A percentile compares a stretch with the other conserved stretches of the same genome.
Evolutionary conservation across 768 basidiomycete genomes (phyloP).

Genomic region (Suillus paluster): DNA sequence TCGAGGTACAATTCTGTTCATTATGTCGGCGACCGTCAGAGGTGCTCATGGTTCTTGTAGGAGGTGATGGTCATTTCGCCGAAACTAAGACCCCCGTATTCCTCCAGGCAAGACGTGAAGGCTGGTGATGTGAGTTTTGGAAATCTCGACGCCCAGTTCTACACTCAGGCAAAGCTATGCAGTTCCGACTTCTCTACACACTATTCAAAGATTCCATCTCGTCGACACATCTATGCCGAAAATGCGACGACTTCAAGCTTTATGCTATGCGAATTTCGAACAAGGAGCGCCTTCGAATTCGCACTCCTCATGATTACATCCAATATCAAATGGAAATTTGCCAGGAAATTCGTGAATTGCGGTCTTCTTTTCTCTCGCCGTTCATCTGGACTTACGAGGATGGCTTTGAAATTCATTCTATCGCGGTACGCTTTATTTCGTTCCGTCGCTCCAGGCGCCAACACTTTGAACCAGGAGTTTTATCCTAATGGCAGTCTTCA

Average conservation of each 20-base stretch:
- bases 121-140: conserved; percentile 8
- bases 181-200: conserved; percentile 40
- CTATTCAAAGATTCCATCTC: conserved; percentile 9
- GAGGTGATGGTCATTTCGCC: conserved; percentile 53
- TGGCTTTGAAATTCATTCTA: conserved; percentile 41
- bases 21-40: conserved; percentile 1
- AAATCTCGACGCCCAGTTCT: conserved; percentile 18
- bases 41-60: conserved; percentile 27
- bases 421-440: conserved; percentile 38
- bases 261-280: conserved; percentile 36
- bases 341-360: conserved; percentile 38
- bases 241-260: conserved; percentile 34
- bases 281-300: conserved; percentile 14
- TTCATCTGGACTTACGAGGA: conserved; percentile 48
- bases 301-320: conserved; percentile 19
- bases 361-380: conserved; percentile 42
- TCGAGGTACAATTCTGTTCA: conserved; percentile 44
- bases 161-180: conserved; percentile 23
- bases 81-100: conserved; percentile 40
- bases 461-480: conserved; percentile 35
- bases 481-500: conserved; percentile 36
- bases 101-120: conserved; percentile 25
- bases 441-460: conserved; percentile 12
- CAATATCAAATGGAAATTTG: conserved; percentile 39
- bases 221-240: conserved; percentile 26